Percentiles rank a stretch among this genome's conserved stretches.
These are phyloP conservation scores for Aspergillus unguis DNA, from an alignment of 2,329 filamentous ascomycete species.

Conservation along the genomic window DNA sequence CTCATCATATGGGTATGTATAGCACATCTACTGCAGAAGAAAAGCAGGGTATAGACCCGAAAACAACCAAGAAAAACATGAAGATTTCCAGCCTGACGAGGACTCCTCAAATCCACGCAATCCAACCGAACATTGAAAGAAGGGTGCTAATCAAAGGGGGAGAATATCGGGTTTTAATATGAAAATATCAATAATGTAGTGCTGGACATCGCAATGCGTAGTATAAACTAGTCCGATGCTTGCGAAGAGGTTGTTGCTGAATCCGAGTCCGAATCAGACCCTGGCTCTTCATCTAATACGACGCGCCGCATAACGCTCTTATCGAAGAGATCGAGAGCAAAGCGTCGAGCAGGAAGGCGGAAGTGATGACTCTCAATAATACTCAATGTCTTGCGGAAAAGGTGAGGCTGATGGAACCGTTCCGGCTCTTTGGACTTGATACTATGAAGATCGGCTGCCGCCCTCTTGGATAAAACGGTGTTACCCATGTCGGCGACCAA, in stretches of 20 bases:
- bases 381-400: constrained; percentile 82
- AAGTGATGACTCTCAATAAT: constrained; percentile 88
- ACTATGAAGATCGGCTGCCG: constrained; percentile 71
- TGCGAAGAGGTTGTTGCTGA: constrained; percentile 32
- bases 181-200: neutral
- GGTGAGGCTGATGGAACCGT: constrained; percentile 68
- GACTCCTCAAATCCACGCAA: neutral
- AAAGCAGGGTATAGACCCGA: neutral
- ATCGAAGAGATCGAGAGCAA: constrained; percentile 92
- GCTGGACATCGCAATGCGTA: neutral
- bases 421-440: constrained; percentile 71
- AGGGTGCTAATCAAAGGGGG: neutral
- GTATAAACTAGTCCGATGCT: constrained; percentile 16
- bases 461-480: constrained; percentile 85
- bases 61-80: neutral
- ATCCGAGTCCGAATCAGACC: constrained; percentile 34
- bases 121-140: neutral
- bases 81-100: neutral
- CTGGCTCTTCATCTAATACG: constrained; percentile 69
- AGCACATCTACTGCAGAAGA: constrained; percentile 1
- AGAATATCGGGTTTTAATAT: neutral
- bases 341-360: constrained; percentile 77
- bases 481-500: constrained; percentile 87
- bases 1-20: neutral
- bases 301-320: constrained; percentile 81